Evolutionary conservation across 768 basidiomycete genomes (phyloP), one percentile per base, ranked within the genome.

Genomic region (Russula olivacea): DNA sequence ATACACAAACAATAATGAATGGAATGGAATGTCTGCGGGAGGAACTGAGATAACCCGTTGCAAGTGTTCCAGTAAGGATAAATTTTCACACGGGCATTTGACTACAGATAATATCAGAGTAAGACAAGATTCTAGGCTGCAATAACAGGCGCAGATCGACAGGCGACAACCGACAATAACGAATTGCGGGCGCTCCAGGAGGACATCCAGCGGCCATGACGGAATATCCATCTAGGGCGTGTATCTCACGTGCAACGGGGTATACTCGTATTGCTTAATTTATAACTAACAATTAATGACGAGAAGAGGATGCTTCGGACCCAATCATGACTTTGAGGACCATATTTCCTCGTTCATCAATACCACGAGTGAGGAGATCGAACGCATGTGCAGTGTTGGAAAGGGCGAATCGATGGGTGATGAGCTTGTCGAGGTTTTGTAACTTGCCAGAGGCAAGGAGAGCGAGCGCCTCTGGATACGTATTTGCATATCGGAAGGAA

Each of bases 251-350:
- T 50, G 59, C 41, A 50, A 64, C 28, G 54, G 60, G 63, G 63
- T 64, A 64, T 64, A 64, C 12, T 64, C 55, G 59, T 60, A 55
- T 38, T 60, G 54, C 48, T 41, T 60, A 55, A 63, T 23, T 54
- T 59, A 47, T 47, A 63, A 59, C 19, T 6, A 49, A 41, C 36
- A n/a, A 54, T 57, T 17, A 64, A 54, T 41, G 63, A 43, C 52
- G 65, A 55, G 53, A 58, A 14, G 41, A 32, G 30, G 49, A 9
- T 55, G 50, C 14, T 40, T 59, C 64, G 36, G 78, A 69, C 19
- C 78, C 85, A 60, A 98, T 83, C 83, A 97, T 86, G 61, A 96
- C 83, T 78, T 98, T 98, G 72, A 98, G 79, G 40, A 97, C 91
- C 78, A 95, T 79, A 34, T 82, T 81, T 10, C 92, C 93, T 3